Base-by-base conservation (phyloP, 1,284 basidiomycete genomes). In the Inonotus hispidus region DNA sequence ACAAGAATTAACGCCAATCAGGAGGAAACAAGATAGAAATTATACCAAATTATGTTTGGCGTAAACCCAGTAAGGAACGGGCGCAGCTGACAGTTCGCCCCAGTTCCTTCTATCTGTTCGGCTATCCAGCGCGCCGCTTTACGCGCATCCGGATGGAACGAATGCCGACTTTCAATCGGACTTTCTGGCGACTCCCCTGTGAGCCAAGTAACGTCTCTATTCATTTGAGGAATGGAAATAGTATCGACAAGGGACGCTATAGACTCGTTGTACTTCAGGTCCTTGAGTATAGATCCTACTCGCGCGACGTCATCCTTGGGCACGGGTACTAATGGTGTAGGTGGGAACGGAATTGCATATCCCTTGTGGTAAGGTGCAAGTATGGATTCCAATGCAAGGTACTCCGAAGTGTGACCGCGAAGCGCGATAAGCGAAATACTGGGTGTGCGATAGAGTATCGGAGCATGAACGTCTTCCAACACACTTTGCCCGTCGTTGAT, bases 41-140 rank as follows among this genome's bases (percentile, higher is more conserved):
- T 75, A 39, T 67, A 88, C 87, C 93, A 95, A 63, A 95, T 79
- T 46, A 95, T 84, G 69, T 94, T 92, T 10, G 93, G 92, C 6
- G 90, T 79, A 69, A 92, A 93, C 13, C 89, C 91, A 5, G 59
- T 16, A 21, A 87, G 72, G 79, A 92, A 95, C 0, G 74, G 68
- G 65, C 79, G 78, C 38, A 91, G 77, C 65, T 81, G 75, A 73
- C 93, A 95, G 3, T 71, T 73, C 0, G 90, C 90, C 2, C 93
- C 93, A 0, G 85, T 83, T 3, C 75, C 74, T 72, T 93, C 88
- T 49, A 93, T 84, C 61, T 78, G 77, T 39, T 75, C 74, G 73
- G 85, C 87, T 64, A 95, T 78, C 90, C 90, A 95, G 13, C 78
- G 70, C 0, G 90, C 90, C 19, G 93, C 92, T 16, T 79, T 74